These are phyloP conservation scores for Allantophomopsis cytisporea DNA, from an alignment of 2,329 filamentous ascomycete species.

Conservation along the genomic window DNA sequence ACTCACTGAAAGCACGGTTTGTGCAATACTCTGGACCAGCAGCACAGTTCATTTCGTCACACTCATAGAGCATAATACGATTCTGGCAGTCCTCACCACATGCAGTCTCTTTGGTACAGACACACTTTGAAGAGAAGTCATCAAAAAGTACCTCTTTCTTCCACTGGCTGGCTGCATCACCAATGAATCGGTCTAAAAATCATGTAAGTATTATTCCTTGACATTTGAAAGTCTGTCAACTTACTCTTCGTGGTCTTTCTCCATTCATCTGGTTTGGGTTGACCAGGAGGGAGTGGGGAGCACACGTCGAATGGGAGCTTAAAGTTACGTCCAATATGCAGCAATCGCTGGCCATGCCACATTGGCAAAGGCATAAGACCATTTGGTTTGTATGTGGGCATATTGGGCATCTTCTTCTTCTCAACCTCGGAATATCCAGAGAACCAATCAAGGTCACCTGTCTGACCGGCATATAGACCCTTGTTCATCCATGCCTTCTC, in stretches of 20 bases:
- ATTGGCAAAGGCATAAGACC: constrained; percentile 60
- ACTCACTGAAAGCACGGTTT: constrained; percentile 77
- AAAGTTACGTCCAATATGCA: constrained; percentile 68
- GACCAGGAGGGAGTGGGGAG: constrained; percentile 70
- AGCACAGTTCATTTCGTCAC: constrained; percentile 79
- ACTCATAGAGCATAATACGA: constrained; percentile 94
- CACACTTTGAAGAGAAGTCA: constrained; percentile 63
- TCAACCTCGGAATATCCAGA: constrained; percentile 19
- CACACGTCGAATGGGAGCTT: constrained; percentile 84
- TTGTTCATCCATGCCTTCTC: constrained; percentile 51
- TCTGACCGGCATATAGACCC: constrained; percentile 78
- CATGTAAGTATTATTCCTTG: constrained; percentile 5
- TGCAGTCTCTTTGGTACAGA: constrained; percentile 64
- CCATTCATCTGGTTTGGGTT: constrained; percentile 90
- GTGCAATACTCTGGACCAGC: constrained; percentile 60
- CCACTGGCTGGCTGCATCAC: constrained; percentile 69
- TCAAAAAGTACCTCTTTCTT: constrained; percentile 64
- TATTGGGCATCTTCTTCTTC: constrained; percentile 34
- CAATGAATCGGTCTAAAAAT: constrained; percentile 70
- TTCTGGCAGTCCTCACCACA: constrained; percentile 90
- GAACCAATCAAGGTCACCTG: constrained; percentile 10
- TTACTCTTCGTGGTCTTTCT: constrained; percentile 82
- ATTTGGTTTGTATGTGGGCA: constrained; percentile 37
- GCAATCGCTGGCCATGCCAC: constrained; percentile 57
- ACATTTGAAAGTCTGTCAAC: constrained; percentile 15